Conservation (phyloP, 768 basidiomycete genomes). For the Leccinum barrowsii region DNA sequence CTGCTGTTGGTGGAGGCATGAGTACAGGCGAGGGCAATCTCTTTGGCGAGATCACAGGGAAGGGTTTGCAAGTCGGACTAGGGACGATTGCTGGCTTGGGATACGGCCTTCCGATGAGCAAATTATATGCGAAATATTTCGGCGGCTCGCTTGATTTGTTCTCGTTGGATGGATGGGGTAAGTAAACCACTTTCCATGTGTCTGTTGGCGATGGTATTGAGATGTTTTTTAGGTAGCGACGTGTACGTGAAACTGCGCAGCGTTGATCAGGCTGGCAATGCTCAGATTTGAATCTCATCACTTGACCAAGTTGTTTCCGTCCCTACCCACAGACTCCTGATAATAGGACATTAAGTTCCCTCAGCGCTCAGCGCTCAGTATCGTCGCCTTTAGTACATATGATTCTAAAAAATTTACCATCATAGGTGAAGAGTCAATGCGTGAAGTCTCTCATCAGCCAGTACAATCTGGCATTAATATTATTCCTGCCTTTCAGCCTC, state of each 20-base stretch:
- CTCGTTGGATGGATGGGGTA: constrained; percentile 82
- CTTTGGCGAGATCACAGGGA: constrained; percentile 75
- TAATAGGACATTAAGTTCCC: not conserved
- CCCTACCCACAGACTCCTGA: not conserved
- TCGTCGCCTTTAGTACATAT: not conserved
- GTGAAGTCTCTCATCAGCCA: not conserved
- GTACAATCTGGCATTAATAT: constrained; percentile 1
- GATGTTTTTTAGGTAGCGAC: constrained; percentile 38
- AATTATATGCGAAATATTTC: constrained; percentile 77
- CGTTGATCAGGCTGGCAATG: constrained; percentile 49
- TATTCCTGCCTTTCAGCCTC: constrained; percentile 33
- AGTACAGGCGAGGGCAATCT: constrained; percentile 47
- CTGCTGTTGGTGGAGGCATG: constrained; percentile 48
- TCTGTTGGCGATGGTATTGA: not conserved
- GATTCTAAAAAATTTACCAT: constrained; percentile 4
- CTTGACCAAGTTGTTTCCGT: not conserved
- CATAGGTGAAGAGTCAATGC: not conserved
- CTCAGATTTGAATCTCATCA: constrained; percentile 37
- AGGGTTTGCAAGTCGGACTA: constrained; percentile 73
- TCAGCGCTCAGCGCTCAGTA: not conserved
- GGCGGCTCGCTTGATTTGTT: constrained; percentile 82
- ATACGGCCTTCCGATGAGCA: constrained; percentile 83
- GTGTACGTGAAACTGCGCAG: constrained; percentile 54
- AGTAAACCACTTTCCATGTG: constrained; percentile 17
- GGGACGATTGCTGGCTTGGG: constrained; percentile 91